Evolutionary conservation across 2,329 filamentous ascomycete species (phyloP), one percentile per base, ranked within the genome.

Genomic region (Xylariales sp.): DNA sequence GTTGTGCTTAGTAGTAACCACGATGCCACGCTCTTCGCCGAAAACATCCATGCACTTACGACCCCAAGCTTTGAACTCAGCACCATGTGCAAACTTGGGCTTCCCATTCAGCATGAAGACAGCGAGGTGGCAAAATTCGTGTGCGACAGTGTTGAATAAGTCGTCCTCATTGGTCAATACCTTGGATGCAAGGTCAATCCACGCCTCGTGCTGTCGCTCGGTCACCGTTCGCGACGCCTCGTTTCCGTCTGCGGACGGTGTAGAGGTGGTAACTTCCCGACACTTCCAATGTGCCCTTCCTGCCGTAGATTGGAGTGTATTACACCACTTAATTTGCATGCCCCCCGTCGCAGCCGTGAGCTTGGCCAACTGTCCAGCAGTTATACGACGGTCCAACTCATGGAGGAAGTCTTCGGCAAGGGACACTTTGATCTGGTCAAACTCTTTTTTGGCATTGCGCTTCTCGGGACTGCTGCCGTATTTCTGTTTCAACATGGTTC

Each of bases 41-140:
- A 90, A 86, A 0, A 69, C 70, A 3, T 46, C 49, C 2, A 66
- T 76, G 61, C 67, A 78, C 59, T 69, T 76, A 35, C 58, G 52
- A 4, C 70, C 82, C 81, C 88, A 95, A 1, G 62, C 56, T 60
- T 94, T 90, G 72, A 96, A 96, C 51, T 87, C 84, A 11, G 76
- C 73, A 16, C 90, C 90, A 56, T 96, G 90, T 0, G 89, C 88
- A 44, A 86, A 83, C 40, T 80, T 81, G 29, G 78, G 82, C 24
- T 90, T 68, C 24, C 82, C 79, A 33, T 75, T 83, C 45, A 97
- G 69, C 80, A 97, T 94, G 60, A 91, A 96, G 52, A 89, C 95
- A 29, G 88, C 83, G 2, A 97, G 67, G 56, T 98, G 93, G 60
- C 93, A 97, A 66, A 93, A 97, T 53, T 98, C 93, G 59, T 98